Base-by-base conservation (phyloP, 208 protist genomes). In the Trypanosoma rangeli region DNA sequence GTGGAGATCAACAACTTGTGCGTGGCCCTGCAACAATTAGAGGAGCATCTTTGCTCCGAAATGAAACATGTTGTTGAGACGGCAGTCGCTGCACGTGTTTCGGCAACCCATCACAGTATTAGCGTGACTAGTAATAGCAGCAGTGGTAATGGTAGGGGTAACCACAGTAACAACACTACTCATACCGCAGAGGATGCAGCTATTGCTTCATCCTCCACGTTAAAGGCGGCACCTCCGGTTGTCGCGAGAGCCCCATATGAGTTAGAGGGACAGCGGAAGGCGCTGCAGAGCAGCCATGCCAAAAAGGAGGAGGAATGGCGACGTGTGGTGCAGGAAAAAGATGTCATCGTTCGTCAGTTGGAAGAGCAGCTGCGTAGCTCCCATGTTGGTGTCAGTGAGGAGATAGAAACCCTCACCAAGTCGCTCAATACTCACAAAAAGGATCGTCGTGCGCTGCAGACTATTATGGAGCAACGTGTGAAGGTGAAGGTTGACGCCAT, bases 391-490 rank as follows among this genome's bases (percentile, higher is more conserved):
- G 39, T 80, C 8, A 48, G 65, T 9, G 70, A 66, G 18, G 68
- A 74, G 26, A n/a, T 79, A 13, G 52, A 39, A 0, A 31, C 16
- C 8, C 66, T 71, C 46, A 69, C 66, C 53, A 66, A 57, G 26
- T 50, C 63, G 3, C 67, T 83, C 18, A 66, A 75, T 22, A 79
- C 77, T 26, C 87, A 94, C 20, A 78, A 80, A 49, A 94, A 92
- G 68, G 94, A 97, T 61, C 74, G 85, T 3, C 74, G 73, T 10
- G 94, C 94, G 7, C 73, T 97, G 18, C 78, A 81, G 65, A 94
- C 80, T 22, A 97, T 97, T n/a, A 74, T 97, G 76, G 88, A 97
- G 69, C 78, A 85, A 48, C 85, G 88, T 33, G 90, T 96, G 61
- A 87, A 89, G 53, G 56, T 65, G 15, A 92, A 94, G 66, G 80